A percentile compares a stretch with the other conserved stretches of the same genome.
Evolutionary conservation across 176 grass and related monocot genomes (phyloP).

Genomic region (Ensete ventricosum): DNA sequence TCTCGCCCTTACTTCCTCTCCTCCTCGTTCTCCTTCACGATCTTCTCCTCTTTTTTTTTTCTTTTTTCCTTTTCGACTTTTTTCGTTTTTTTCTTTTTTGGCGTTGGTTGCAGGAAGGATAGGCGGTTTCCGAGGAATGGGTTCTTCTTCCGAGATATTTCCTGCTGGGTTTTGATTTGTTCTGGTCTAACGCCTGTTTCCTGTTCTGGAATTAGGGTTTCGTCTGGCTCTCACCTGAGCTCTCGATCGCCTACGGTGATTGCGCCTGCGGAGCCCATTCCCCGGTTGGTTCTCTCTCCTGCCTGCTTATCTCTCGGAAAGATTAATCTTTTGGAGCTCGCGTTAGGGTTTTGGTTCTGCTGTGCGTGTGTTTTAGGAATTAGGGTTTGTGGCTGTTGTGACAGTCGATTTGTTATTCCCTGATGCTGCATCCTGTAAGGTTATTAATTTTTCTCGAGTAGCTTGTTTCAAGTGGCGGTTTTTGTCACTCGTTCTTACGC

Average conservation of each 20-base stretch:
- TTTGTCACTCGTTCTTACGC: not conserved
- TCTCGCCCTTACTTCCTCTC: not conserved
- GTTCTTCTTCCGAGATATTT: not conserved
- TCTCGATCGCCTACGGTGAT: not conserved
- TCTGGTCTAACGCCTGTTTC: conserved; percentile 19
- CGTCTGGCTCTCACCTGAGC: not conserved
- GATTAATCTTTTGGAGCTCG: not conserved
- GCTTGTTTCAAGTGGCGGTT: too few relatives aligned
- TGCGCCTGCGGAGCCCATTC: not conserved
- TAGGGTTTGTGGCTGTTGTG: not conserved
- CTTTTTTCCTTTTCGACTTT: not conserved
- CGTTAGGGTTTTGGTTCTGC: conserved; percentile 1
- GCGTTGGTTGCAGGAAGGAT: not conserved
- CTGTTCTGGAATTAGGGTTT: conserved; percentile 17
- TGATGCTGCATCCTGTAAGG: not conserved
- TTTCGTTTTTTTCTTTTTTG: not conserved
- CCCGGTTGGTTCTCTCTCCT: conserved; percentile 5
- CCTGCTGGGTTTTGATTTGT: not conserved
- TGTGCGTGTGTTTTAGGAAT: not conserved
- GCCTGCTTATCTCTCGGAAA: not conserved
- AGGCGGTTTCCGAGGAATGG: not conserved
- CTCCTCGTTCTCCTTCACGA: not conserved
- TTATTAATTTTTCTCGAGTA: too few relatives aligned
- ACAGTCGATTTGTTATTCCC: not conserved
- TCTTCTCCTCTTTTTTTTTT: not conserved